These are phyloP conservation scores for Penicillium canariense DNA, from an alignment of 495 filamentous ascomycete species.

Conservation along the genomic window DNA sequence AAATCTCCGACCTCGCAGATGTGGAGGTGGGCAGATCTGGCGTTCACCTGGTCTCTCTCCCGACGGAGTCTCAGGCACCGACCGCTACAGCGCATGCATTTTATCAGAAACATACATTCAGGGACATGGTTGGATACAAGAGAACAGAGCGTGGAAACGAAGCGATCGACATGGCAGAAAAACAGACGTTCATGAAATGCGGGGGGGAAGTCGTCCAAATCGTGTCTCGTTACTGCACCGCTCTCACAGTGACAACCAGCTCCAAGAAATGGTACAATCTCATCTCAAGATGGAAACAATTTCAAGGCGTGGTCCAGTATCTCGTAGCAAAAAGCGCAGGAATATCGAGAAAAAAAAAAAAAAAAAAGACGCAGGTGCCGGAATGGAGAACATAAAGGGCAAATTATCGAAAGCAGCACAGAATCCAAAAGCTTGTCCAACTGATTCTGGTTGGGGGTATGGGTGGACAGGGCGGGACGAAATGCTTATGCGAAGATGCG, in stretches of 20 bases:
- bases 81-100: not conserved
- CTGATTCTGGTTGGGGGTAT: not conserved
- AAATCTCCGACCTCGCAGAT: not conserved
- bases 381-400: too few species aligned
- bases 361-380: conserved; percentile 9
- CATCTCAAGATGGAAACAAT: conserved; percentile 27
- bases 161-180: conserved; percentile 9
- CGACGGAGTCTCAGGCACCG: not conserved
- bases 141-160: conserved; percentile 8
- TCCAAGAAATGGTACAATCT: conserved; percentile 16
- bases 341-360: conserved; percentile 10
- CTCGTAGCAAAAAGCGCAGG: conserved; percentile 10
- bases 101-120: not conserved
- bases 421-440: not conserved
- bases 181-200: conserved; percentile 5
- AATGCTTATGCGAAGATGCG: conserved; percentile 33
- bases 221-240: conserved; percentile 28
- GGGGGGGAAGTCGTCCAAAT: conserved; percentile 26
- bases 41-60: not conserved
- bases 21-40: not conserved
- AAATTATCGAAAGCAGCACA: not conserved
- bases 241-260: conserved; percentile 11
- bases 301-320: conserved; percentile 14
- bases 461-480: not conserved
- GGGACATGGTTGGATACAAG: conserved; percentile 11